These are phyloP conservation scores for Fusarium neocosmosporiellum DNA, from an alignment of 2,329 filamentous ascomycete genomes.

Conservation along the genomic window DNA sequence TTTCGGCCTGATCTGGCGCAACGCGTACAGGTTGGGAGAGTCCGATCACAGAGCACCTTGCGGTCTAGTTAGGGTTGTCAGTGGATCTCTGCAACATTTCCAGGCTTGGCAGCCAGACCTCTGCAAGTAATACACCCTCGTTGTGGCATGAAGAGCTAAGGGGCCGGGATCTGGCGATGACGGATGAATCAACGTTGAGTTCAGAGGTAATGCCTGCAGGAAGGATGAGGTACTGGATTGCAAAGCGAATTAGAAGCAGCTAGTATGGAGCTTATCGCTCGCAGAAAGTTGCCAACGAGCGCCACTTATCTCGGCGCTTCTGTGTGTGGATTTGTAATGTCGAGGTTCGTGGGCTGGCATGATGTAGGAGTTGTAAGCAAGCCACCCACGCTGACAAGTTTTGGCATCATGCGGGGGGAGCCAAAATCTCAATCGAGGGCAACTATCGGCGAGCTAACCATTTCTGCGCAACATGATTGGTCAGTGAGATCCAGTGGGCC, in stretches of 20 bases:
- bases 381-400: neutral
- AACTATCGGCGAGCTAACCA: conserved; percentile 7
- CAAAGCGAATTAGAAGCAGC: neutral
- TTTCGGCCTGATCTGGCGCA: conserved; percentile 2
- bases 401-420: neutral
- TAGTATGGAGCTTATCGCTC: neutral
- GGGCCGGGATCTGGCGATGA: no score
- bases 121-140: conserved; percentile 29
- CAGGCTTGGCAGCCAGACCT: neutral
- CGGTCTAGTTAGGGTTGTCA: conserved; percentile 16
- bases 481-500: neutral
- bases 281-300: conserved; percentile 9
- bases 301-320: neutral
- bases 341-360: neutral
- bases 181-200: neutral
- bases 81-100: neutral
- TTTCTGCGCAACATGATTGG: neutral
- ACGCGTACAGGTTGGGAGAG: conserved; percentile 15
- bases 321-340: neutral
- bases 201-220: neutral
- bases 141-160: conserved; percentile 1
- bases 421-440: neutral
- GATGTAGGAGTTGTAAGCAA: neutral
- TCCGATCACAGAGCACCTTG: conserved; percentile 34
- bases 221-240: neutral